phyloP scores from a whole-genome alignment of 345 rosid species.

The Arabidopsis thaliana region TAIR10.1 NC_003074.8:1214501-1215000 shows the following conservation, averaged over 20 bases:
- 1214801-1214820: background rate
- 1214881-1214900: background rate
- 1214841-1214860: background rate
- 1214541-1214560: background rate
- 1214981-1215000: constrained; percentile 41
- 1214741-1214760: background rate
- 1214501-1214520: background rate
- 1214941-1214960: constrained; percentile 38
- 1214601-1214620: too few relatives aligned
- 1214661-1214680: too few relatives aligned
- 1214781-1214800: background rate
- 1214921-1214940: background rate
- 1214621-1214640: too few relatives aligned
- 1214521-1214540: background rate
- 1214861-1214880: background rate
- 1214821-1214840: background rate
- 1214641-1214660: too few relatives aligned
- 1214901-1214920: background rate
- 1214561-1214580: too few relatives aligned
- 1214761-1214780: background rate
- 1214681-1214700: too few relatives aligned
- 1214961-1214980: background rate
- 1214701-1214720: too few relatives aligned
- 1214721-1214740: background rate
- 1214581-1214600: too few relatives aligned